These are phyloP conservation scores for Aureobasidium sp. DNA, from an alignment of 2,329 filamentous ascomycete species.

Conservation along the genomic window DNA sequence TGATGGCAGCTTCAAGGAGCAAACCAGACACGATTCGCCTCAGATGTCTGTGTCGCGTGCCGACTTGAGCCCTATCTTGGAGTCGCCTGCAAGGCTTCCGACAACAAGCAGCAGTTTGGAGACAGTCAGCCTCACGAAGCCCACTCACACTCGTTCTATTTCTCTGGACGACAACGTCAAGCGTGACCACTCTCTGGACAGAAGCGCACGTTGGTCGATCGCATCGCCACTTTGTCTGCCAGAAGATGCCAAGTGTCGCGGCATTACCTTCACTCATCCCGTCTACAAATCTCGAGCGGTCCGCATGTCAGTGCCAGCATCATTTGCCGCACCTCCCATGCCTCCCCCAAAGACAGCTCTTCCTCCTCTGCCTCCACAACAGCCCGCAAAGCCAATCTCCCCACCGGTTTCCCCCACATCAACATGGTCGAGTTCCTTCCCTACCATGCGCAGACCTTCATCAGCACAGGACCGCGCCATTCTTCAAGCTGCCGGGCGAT, in stretches of 20 bases:
- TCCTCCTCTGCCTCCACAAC: constrained; percentile 5
- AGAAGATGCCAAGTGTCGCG: constrained; percentile 6
- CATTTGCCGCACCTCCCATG: constrained; percentile 16
- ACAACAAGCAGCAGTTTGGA: background rate
- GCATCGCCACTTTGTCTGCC: constrained; percentile 21
- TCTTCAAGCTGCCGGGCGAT: constrained; percentile 24
- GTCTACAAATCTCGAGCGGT: background rate
- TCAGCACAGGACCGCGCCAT: constrained; percentile 23
- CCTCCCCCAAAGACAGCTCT: constrained; percentile 15
- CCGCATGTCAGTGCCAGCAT: constrained; percentile 7
- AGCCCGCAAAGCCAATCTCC: constrained; percentile 23
- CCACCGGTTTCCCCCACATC: constrained; percentile 27
- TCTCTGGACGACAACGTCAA: constrained; percentile 5
- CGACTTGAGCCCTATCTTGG: constrained; percentile 6
- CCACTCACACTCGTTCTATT: background rate
- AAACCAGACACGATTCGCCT: constrained; percentile 7
- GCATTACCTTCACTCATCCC: constrained; percentile 3
- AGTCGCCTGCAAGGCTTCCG: background rate
- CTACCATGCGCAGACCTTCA: constrained; percentile 22
- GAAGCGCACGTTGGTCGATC: constrained; percentile 23
- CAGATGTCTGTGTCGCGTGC: constrained; percentile 1
- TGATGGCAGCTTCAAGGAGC: constrained; percentile 11
- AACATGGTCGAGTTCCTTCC: constrained; percentile 20
- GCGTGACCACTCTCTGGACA: background rate
- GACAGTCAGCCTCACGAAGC: background rate